Evolutionary conservation across 108 stramenopile genomes (phyloP).

Genomic region (Discostella pseudostelligera): DNA sequence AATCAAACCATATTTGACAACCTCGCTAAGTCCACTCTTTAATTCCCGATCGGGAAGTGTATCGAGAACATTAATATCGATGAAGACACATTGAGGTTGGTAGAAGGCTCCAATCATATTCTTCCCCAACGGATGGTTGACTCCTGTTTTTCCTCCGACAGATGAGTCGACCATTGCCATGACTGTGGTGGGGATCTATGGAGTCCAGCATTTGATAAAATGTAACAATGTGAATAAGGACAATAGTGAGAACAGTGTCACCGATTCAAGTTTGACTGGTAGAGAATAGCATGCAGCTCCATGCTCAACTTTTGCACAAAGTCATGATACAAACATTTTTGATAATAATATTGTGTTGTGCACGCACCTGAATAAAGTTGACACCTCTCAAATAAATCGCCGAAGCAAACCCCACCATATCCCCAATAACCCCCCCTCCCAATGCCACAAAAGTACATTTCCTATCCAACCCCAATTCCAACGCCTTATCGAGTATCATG

Average conservation of each 20-base stretch:
- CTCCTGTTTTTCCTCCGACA: slow-evolving; percentile 98
- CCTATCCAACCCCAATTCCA: slow-evolving; percentile 79
- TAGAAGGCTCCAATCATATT: slow-evolving; percentile 99
- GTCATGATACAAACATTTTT: too few species aligned
- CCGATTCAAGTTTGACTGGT: background rate
- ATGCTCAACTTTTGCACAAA: too few species aligned
- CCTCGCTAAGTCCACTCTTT: slow-evolving; percentile 88
- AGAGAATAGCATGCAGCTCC: too few species aligned
- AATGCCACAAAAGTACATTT: slow-evolving; percentile 92
- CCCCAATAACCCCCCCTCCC: slow-evolving; percentile 98
- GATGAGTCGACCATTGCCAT: slow-evolving; percentile 99
- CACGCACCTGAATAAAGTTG: slow-evolving; percentile 86
- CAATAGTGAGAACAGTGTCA: background rate
- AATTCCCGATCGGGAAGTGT: slow-evolving; percentile 95
- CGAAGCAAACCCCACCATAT: slow-evolving; percentile 98
- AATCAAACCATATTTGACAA: slow-evolving; percentile 96
- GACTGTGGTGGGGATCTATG: slow-evolving; percentile 91
- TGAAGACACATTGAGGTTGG: slow-evolving; percentile 94
- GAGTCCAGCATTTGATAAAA: background rate
- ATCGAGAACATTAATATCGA: slow-evolving; percentile 80
- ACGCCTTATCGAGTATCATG: slow-evolving; percentile 70
- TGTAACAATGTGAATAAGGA: background rate
- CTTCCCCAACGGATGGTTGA: slow-evolving; percentile 96
- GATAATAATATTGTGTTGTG: background rate
- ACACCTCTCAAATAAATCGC: slow-evolving; percentile 97